Evolutionary conservation across 306 rosid species (phyloP).

Genomic region (Cajanus cajan): DNA sequence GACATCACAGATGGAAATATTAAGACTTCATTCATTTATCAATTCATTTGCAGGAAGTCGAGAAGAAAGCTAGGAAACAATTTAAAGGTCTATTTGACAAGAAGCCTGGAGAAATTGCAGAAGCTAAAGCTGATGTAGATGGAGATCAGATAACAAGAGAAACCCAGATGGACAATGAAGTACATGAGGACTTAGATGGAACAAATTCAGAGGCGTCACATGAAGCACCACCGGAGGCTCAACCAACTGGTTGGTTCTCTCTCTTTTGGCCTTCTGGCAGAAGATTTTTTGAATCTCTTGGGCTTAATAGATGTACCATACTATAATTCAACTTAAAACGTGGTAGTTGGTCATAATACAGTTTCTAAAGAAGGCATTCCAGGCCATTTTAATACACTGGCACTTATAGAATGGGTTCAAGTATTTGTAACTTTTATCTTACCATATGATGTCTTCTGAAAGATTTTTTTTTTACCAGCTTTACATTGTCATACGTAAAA

Average conservation of each 20-base stretch:
- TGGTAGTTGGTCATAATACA: constrained; percentile 12
- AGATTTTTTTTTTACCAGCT: neutral
- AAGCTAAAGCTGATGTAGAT: constrained; percentile 48
- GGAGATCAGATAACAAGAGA: constrained; percentile 40
- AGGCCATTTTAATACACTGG: constrained; percentile 1
- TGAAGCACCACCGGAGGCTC: constrained; percentile 45
- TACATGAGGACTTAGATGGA: constrained; percentile 39
- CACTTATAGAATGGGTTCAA: neutral
- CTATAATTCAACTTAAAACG: constrained; percentile 38
- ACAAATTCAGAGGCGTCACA: constrained; percentile 47
- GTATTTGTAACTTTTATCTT: neutral
- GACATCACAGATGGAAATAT: neutral
- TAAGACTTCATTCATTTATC: neutral
- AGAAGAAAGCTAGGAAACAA: constrained; percentile 74
- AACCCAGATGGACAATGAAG: constrained; percentile 41
- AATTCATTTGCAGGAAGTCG: constrained; percentile 61
- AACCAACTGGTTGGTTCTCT: constrained; percentile 58
- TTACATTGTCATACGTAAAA: neutral
- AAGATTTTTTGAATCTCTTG: constrained; percentile 57
- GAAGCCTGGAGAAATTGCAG: constrained; percentile 89
- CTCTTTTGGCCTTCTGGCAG: constrained; percentile 57
- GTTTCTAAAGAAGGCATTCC: constrained; percentile 20
- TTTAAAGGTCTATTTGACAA: constrained; percentile 92
- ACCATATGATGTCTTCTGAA: constrained; percentile 1
- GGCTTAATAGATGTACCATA: constrained; percentile 65